phyloP scores from a whole-genome alignment of 2,329 filamentous ascomycete species.

The Hymenoscyphus albidus region DNA sequence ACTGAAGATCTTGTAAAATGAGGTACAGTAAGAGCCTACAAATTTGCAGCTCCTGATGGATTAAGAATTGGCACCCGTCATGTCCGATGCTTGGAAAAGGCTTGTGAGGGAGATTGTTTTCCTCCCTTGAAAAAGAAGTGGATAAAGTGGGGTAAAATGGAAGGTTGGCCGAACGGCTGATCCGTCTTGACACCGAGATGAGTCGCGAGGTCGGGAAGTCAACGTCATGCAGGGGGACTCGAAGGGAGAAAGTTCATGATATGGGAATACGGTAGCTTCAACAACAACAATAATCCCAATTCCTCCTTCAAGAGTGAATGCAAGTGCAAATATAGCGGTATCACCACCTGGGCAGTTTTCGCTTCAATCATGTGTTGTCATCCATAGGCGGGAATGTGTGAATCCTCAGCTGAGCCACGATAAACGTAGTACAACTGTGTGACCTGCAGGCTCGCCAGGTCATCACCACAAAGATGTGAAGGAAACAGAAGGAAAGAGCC shows the following conservation, averaged over 20 bases:
- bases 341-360: no score
- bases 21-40: background rate
- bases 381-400: background rate
- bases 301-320: background rate
- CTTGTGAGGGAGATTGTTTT: constrained; percentile 1
- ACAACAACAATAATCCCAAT: background rate
- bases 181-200: background rate
- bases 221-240: background rate
- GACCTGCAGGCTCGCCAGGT: background rate
- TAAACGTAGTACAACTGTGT: background rate
- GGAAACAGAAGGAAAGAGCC: no score
- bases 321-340: background rate
- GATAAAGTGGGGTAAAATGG: background rate
- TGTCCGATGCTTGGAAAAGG: background rate
- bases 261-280: background rate
- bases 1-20: background rate
- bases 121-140: background rate
- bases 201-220: background rate
- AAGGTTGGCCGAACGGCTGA: background rate
- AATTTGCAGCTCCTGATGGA: background rate
- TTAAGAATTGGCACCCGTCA: background rate
- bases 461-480: no score
- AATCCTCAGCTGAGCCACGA: background rate
- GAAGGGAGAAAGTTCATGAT: background rate
- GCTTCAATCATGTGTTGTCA: background rate